These are phyloP conservation scores for Rhodotorula sp. DNA, from an alignment of 1,284 basidiomycete species.

Conservation along the genomic window DNA sequence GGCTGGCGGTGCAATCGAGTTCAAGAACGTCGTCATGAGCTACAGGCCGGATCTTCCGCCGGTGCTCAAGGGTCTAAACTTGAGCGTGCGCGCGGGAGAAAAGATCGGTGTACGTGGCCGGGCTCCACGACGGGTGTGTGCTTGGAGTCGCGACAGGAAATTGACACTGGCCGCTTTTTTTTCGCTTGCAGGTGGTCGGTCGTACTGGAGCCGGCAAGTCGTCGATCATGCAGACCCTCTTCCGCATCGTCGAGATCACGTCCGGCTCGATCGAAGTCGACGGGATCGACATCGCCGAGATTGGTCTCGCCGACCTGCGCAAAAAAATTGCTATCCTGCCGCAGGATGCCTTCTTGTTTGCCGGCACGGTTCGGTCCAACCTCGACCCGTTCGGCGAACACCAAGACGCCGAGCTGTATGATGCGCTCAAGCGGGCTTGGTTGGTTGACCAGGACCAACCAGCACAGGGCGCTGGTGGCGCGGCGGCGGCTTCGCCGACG, in stretches of 20 bases:
- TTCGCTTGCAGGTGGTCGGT: background rate
- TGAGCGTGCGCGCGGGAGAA: constrained; percentile 53
- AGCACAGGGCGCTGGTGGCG: background rate
- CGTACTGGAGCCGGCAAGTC: constrained; percentile 53
- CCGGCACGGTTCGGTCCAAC: constrained; percentile 60
- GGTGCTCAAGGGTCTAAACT: constrained; percentile 61
- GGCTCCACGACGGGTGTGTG: constrained; percentile 3
- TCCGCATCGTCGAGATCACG: constrained; percentile 51
- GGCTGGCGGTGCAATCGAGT: constrained; percentile 49
- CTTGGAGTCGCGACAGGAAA: too few relatives aligned
- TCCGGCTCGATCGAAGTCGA: constrained; percentile 46
- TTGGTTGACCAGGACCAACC: constrained; percentile 40
- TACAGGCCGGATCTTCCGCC: constrained; percentile 50
- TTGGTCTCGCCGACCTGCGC: constrained; percentile 55
- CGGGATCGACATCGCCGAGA: constrained; percentile 53
- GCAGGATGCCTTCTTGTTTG: constrained; percentile 71
- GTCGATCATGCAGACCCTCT: constrained; percentile 67
- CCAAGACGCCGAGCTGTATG: constrained; percentile 47
- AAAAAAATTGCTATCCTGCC: constrained; percentile 66
- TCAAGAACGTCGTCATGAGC: constrained; percentile 45
- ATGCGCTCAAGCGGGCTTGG: constrained; percentile 45
- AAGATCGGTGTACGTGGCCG: constrained; percentile 57
- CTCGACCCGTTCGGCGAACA: constrained; percentile 69
- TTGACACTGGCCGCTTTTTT: background rate
- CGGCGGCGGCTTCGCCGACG: background rate